A percentile compares a stretch with the other conserved stretches of the same genome.
Conservation (phyloP, 78 protist genomes). For the Tieghemostelium lacteum region DNA sequence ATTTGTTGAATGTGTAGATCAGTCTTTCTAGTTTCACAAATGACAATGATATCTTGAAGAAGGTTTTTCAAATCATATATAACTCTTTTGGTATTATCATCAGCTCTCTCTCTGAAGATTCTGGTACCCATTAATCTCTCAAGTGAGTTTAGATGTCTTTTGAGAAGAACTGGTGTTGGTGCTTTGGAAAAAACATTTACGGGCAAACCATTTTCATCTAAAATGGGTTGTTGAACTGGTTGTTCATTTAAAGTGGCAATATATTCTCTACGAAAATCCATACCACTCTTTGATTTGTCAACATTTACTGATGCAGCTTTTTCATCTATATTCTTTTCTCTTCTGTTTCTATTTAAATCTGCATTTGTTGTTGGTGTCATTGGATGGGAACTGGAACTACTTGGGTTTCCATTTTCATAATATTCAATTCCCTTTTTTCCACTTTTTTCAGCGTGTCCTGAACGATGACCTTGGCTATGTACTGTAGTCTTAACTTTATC, state of each 20-base stretch:
- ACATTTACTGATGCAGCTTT: too few relatives aligned
- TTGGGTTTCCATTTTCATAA: too few relatives aligned
- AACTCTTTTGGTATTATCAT: slow-evolving; percentile 46
- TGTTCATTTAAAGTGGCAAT: not conserved
- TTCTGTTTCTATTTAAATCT: too few relatives aligned
- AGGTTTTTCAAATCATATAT: slow-evolving; percentile 51
- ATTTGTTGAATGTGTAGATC: slow-evolving; percentile 22
- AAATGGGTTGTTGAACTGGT: slow-evolving; percentile 3
- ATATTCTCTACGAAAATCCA: slow-evolving; percentile 42
- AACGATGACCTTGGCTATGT: too few relatives aligned
- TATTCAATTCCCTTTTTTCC: too few relatives aligned
- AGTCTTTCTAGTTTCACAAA: slow-evolving; percentile 58
- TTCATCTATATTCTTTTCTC: too few relatives aligned
- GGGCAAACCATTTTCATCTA: slow-evolving; percentile 59
- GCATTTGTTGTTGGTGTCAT: too few relatives aligned
- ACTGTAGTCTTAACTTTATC: too few relatives aligned
- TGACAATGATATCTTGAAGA: slow-evolving; percentile 29
- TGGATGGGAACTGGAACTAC: too few relatives aligned
- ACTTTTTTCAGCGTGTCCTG: too few relatives aligned
- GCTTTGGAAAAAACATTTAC: slow-evolving; percentile 19
- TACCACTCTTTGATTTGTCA: slow-evolving; percentile 1
- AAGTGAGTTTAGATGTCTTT: slow-evolving; percentile 49
- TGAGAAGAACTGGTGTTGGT: slow-evolving; percentile 4
- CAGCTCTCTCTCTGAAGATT: slow-evolving; percentile 56
- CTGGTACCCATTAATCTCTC: slow-evolving; percentile 71